A percentile compares a stretch with the other conserved stretches of the same genome.
These are phyloP conservation scores for Suillus placidus DNA, from an alignment of 768 basidiomycete genomes.

Conservation along the genomic window DNA sequence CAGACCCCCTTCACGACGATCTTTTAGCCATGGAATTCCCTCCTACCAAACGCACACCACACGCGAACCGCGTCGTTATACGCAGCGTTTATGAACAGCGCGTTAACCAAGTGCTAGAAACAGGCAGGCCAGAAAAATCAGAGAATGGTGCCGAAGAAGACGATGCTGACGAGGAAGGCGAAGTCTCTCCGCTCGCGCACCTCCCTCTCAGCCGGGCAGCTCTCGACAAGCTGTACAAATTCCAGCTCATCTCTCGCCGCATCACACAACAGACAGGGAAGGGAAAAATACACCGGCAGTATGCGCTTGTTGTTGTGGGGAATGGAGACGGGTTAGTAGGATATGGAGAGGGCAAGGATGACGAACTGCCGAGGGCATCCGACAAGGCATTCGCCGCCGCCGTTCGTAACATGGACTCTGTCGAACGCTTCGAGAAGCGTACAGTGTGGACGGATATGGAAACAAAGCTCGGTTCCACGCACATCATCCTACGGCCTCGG, in stretches of 20 bases:
- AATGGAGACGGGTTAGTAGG: slow-evolving; percentile 86
- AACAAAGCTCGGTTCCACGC: slow-evolving; percentile 82
- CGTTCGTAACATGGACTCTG: slow-evolving; percentile 86
- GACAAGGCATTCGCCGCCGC: slow-evolving; percentile 68
- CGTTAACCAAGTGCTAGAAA: slow-evolving; percentile 23
- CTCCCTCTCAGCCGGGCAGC: slow-evolving; percentile 24
- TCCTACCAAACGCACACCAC: slow-evolving; percentile 53
- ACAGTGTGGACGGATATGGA: slow-evolving; percentile 94
- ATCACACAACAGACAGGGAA: slow-evolving; percentile 93
- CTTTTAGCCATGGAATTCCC: slow-evolving; percentile 57
- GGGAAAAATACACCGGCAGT: slow-evolving; percentile 76
- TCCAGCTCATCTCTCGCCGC: slow-evolving; percentile 49
- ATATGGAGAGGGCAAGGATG: slow-evolving; percentile 79
- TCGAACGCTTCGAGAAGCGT: slow-evolving; percentile 91
- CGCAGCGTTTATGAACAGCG: slow-evolving; percentile 49
- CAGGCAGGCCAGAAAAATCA: slow-evolving; percentile 31
- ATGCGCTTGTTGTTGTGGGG: slow-evolving; percentile 72
- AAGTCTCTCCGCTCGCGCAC: slow-evolving; percentile 17
- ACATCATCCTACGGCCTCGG: slow-evolving; percentile 76
- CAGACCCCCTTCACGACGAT: slow-evolving; percentile 64
- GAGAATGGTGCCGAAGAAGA: slow-evolving; percentile 25
- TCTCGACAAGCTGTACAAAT: slow-evolving; percentile 40
- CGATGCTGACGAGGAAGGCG: slow-evolving; percentile 19
- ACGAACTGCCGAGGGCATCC: slow-evolving; percentile 52
- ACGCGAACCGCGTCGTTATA: slow-evolving; percentile 62